These are phyloP conservation scores for Arxiozyma telluris DNA, from an alignment of 1,139 yeast genomes.

Conservation along the genomic window DNA sequence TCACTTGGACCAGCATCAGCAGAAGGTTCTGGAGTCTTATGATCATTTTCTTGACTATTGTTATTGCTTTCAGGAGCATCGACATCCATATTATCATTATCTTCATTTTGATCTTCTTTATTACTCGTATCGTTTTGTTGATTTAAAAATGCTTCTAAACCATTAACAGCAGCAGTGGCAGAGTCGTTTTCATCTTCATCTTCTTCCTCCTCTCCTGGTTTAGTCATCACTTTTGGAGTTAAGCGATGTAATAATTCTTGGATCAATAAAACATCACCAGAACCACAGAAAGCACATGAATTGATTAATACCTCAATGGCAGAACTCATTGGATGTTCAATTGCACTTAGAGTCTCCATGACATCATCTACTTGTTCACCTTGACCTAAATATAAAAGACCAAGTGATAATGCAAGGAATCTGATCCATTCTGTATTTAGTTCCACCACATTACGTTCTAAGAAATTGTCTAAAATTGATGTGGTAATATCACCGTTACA, in stretches of 20 bases:
- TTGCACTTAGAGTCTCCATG: constrained; percentile 86
- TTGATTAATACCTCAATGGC: constrained; percentile 85
- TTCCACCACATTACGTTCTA: constrained; percentile 75
- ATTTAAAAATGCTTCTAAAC: constrained; percentile 20
- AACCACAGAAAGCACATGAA: constrained; percentile 93
- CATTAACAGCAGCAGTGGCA: constrained; percentile 32
- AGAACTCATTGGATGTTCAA: constrained; percentile 88
- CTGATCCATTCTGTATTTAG: constrained; percentile 80
- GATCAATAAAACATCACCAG: constrained; percentile 93
- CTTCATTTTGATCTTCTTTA: constrained; percentile 10
- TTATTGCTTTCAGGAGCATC: constrained; percentile 10
- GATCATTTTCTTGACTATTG: background rate
- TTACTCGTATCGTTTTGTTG: constrained; percentile 16
- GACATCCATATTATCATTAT: constrained; percentile 17
- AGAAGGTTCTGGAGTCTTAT: constrained; percentile 2
- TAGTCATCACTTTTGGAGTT: constrained; percentile 47
- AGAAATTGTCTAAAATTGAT: constrained; percentile 76
- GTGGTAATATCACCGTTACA: constrained; percentile 92
- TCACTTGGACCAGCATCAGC: constrained; percentile 9
- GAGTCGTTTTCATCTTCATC: constrained; percentile 17
- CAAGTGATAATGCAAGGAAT: constrained; percentile 87
- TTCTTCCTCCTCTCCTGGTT: constrained; percentile 38
- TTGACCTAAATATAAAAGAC: constrained; percentile 86
- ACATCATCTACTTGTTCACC: constrained; percentile 94
- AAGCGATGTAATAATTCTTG: constrained; percentile 87